phyloP scores from a whole-genome alignment of 352 stramenopile species.

The Phytophthora ramorum region DNA sequence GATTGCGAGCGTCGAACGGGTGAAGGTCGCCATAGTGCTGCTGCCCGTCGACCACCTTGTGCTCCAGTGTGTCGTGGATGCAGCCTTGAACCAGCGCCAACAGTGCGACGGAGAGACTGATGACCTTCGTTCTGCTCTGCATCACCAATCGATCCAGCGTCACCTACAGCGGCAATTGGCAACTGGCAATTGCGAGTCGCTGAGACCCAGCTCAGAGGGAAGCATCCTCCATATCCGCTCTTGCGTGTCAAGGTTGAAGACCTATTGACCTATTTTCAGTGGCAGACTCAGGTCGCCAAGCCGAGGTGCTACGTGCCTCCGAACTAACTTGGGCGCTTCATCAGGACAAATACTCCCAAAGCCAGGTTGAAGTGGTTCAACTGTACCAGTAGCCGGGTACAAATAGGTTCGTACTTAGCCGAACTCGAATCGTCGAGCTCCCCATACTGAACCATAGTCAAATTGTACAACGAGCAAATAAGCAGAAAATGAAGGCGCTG shows the following conservation, averaged over 20 bases:
- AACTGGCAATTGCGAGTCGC: background rate
- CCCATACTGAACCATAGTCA: no score
- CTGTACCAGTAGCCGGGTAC: background rate
- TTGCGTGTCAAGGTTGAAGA: background rate
- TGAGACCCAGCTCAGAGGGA: background rate
- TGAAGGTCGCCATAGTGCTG: constrained; percentile 39
- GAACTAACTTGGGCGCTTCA: background rate
- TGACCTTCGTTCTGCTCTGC: background rate
- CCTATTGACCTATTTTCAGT: constrained; percentile 28
- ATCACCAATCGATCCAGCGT: constrained; percentile 3
- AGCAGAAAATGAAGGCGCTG: constrained; percentile 86
- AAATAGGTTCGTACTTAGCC: background rate
- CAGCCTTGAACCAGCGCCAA: constrained; percentile 21
- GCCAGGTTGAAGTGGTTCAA: constrained; percentile 15
- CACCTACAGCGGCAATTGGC: no score
- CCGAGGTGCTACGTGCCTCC: background rate
- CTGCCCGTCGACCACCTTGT: constrained; percentile 27
- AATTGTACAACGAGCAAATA: background rate
- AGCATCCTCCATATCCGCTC: constrained; percentile 9
- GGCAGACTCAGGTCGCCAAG: constrained; percentile 15
- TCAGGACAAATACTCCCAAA: background rate
- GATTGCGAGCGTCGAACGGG: constrained; percentile 26
- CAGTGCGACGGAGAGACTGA: background rate
- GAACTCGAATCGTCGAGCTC: background rate
- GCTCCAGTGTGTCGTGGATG: constrained; percentile 41